phyloP scores from a whole-genome alignment of 768 basidiomycete genomes.

The Russula olivacea region DNA sequence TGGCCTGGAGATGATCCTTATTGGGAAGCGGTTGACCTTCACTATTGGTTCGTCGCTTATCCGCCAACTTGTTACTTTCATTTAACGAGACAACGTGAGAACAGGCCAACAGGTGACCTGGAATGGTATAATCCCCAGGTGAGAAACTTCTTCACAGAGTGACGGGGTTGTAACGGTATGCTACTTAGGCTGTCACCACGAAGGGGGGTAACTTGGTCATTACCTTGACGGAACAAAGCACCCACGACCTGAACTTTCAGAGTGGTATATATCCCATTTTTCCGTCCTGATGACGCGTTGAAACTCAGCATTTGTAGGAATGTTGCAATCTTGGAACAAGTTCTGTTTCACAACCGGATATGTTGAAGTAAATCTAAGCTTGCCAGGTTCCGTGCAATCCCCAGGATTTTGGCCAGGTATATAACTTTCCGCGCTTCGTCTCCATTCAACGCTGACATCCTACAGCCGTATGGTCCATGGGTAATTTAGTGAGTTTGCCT shows the following conservation, averaged over 20 bases:
- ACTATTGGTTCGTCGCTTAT: constrained; percentile 59
- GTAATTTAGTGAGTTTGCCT: constrained; percentile 45
- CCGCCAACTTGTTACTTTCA: background rate
- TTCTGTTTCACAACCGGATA: constrained; percentile 92
- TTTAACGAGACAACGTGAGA: constrained; percentile 1
- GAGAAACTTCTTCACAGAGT: constrained; percentile 24
- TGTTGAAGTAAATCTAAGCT: constrained; percentile 72
- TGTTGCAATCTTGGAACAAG: constrained; percentile 89
- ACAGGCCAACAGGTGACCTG: constrained; percentile 60
- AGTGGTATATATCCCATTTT: constrained; percentile 50
- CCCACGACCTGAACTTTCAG: constrained; percentile 78
- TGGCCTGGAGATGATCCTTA: constrained; percentile 77
- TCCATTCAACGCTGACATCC: constrained; percentile 4
- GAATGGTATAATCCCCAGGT: constrained; percentile 83
- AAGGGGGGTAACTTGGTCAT: constrained; percentile 72
- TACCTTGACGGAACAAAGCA: constrained; percentile 62
- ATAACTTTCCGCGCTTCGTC: constrained; percentile 24
- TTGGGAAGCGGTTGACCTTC: constrained; percentile 82
- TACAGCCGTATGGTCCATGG: constrained; percentile 68
- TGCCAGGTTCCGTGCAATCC: constrained; percentile 55
- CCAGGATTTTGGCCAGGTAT: constrained; percentile 86
- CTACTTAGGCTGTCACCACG: constrained; percentile 59
- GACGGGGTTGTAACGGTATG: constrained; percentile 3
- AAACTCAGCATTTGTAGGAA: constrained; percentile 26
- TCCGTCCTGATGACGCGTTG: background rate